phyloP scores from a whole-genome alignment of 1,139 yeast genomes.

The Taphrina flavorubra region DNA sequence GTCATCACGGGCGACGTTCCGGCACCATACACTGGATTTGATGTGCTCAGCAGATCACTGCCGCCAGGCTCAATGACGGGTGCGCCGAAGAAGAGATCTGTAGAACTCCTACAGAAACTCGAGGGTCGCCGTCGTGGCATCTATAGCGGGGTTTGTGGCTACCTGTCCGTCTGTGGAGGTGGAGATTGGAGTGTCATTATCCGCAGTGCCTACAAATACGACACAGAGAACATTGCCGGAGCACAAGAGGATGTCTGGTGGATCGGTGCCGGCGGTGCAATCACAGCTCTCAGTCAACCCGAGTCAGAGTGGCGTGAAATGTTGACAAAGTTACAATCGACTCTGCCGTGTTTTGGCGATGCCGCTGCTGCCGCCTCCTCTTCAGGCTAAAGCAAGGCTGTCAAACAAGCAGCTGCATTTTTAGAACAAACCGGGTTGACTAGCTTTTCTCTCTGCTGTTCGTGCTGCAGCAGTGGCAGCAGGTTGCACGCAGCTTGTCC shows the following conservation, averaged over 20 bases:
- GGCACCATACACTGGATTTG: constrained; percentile 68
- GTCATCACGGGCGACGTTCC: constrained; percentile 72
- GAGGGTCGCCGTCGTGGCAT: constrained; percentile 68
- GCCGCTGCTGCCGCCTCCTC: neutral
- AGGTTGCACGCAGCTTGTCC: too few relatives aligned
- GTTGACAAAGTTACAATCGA: constrained; percentile 78
- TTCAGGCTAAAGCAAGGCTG: neutral
- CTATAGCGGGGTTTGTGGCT: constrained; percentile 94
- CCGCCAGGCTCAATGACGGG: constrained; percentile 99
- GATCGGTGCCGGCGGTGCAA: constrained; percentile 98
- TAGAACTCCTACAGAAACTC: constrained; percentile 70
- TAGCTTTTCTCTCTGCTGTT: too few relatives aligned
- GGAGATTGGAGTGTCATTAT: constrained; percentile 98
- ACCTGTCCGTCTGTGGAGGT: constrained; percentile 81
- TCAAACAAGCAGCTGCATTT: too few relatives aligned
- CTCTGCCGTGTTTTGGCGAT: constrained; percentile 58
- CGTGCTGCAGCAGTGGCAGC: too few relatives aligned
- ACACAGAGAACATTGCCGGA: constrained; percentile 56
- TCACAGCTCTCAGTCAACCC: constrained; percentile 81
- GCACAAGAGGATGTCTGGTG: constrained; percentile 62
- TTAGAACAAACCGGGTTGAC: too few relatives aligned
- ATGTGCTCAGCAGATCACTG: constrained; percentile 73
- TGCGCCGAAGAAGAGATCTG: constrained; percentile 94
- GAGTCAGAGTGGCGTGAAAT: constrained; percentile 93
- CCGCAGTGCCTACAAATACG: constrained; percentile 76